Base-by-base conservation (phyloP, 78 protist genomes). In the Speleostelium caveatum region DNA sequence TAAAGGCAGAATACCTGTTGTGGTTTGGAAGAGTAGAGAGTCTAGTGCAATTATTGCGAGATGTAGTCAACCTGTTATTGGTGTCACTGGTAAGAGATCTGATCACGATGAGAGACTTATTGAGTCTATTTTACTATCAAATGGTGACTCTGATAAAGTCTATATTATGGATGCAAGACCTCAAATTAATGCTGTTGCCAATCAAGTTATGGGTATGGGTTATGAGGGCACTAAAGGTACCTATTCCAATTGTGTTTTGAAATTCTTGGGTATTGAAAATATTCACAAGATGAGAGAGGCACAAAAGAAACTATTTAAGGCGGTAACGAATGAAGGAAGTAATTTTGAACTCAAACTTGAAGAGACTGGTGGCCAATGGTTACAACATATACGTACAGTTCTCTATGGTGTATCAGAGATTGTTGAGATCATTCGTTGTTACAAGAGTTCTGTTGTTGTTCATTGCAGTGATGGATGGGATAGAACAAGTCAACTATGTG, bases 381-480 rank as follows among this genome's bases (percentile, higher is more conserved):
- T 91, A 42, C 75, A 33, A 22, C 95, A 94, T 59, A 62, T 94
- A 36, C 19, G 69, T 16, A 17, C 72, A 22, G 66, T 94, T 35
- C 61, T 91, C 16, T n/a, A 33, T 16, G 96, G 89, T 19, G 49
- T 73, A 7, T 3, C 22, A 1, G 66, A 88, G 35, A 73, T 94
- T 53, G 96, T 75, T 7, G 90, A 86, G 22, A 7, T 6, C 0
- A 79, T 93, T 21, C 56, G 61, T 35, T 49, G 17, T 38, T 51
- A 28, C 39, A 66, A 76, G 45, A 63, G 73, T 10, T 55, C 76
- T 14, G 92, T 94, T 8, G 74, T 97, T 5, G 97, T 98, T 17
- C 99, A 98, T 74, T 98, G 99, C 85, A 61, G 96, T 14, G 98
- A 98, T 72, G 99, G 99, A 0, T 98, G 99, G 99, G 99, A 98